Evolutionary conservation across 495 filamentous ascomycete species (phyloP).

Genomic region (Aspergillus haitiensis): DNA sequence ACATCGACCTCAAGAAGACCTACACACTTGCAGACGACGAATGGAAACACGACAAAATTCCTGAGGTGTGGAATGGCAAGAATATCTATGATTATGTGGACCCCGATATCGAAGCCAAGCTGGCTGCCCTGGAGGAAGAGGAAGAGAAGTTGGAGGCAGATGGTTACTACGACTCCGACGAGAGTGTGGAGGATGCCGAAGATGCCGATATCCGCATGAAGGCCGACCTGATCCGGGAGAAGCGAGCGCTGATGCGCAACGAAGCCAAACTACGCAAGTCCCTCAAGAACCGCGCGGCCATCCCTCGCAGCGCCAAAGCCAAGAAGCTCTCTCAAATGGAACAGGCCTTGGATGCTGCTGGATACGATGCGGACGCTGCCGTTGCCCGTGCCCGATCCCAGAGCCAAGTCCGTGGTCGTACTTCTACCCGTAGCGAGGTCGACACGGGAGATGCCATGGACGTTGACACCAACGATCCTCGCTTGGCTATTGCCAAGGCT

Average conservation of each 20-base stretch:
- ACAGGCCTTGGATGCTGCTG: slow-evolving; percentile 75
- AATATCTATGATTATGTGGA: slow-evolving; percentile 98
- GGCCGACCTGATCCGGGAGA: slow-evolving; percentile 92
- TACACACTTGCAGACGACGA: slow-evolving; percentile 81
- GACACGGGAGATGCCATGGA: slow-evolving; percentile 79
- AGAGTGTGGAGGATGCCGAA: slow-evolving; percentile 73
- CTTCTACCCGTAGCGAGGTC: slow-evolving; percentile 44
- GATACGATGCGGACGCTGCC: slow-evolving; percentile 77
- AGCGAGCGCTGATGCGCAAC: slow-evolving; percentile 82
- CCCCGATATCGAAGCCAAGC: slow-evolving; percentile 90
- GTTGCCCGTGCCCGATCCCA: slow-evolving; percentile 68
- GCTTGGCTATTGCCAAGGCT: slow-evolving; percentile 65
- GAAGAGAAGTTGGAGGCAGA: slow-evolving; percentile 86
- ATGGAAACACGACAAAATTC: slow-evolving; percentile 95
- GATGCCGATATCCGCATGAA: slow-evolving; percentile 85
- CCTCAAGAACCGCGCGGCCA: slow-evolving; percentile 91
- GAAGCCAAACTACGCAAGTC: slow-evolving; percentile 89
- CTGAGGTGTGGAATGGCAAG: slow-evolving; percentile 88
- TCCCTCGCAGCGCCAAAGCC: slow-evolving; percentile 71
- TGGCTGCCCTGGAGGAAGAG: slow-evolving; percentile 88
- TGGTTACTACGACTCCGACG: slow-evolving; percentile 74
- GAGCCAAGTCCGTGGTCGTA: slow-evolving; percentile 64
- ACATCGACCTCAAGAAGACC: slow-evolving; percentile 81
- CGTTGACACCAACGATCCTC: slow-evolving; percentile 61
- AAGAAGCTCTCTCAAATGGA: slow-evolving; percentile 85